These are phyloP conservation scores for Phytophthora syringae DNA, from an alignment of 352 stramenopile genomes.

Conservation along the genomic window DNA sequence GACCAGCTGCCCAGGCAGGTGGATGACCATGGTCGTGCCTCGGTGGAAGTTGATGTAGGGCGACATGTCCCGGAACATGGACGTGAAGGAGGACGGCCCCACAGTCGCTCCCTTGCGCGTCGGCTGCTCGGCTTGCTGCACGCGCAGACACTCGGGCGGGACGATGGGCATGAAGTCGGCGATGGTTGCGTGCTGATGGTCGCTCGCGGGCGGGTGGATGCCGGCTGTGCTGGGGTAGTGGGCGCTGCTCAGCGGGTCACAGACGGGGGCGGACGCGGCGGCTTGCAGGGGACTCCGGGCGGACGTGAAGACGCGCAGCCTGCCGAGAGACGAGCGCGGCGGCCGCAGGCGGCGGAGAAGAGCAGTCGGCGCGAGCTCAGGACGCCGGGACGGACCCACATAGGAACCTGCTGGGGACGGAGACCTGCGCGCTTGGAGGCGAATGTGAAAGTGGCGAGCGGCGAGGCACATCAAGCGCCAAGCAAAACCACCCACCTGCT, in stretches of 20 bases:
- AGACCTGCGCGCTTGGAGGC: conserved; percentile 9
- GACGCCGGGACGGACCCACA: conserved; percentile 31
- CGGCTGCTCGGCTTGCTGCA: conserved; percentile 42
- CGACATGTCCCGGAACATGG: conserved; percentile 96
- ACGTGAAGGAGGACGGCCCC: conserved; percentile 75
- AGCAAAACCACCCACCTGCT: conserved; percentile 27
- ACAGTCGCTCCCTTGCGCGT: conserved; percentile 19
- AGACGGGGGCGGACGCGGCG: conserved; percentile 12
- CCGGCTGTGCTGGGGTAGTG: conserved; percentile 6
- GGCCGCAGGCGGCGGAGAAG: conserved; percentile 27
- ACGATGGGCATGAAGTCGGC: conserved; percentile 79
- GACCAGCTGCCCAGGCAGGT: conserved; percentile 95
- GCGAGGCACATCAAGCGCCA: conserved; percentile 16
- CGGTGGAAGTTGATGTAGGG: conserved; percentile 99
- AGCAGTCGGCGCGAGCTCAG: conserved; percentile 29
- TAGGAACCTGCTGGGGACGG: conserved; percentile 13
- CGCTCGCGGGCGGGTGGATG: conserved; percentile 10
- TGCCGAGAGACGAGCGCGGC: conserved; percentile 30
- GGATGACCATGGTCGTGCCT: conserved; percentile 95
- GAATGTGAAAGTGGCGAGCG: conserved; percentile 24
- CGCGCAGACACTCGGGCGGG: conserved; percentile 76
- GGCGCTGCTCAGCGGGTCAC: conserved; percentile 21
- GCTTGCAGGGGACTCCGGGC: conserved; percentile 22
- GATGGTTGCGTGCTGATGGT: conserved; percentile 27
- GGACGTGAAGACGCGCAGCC: conserved; percentile 40